A percentile compares a stretch with the other conserved stretches of the same genome.
These are phyloP conservation scores for Kazachstania taianensis DNA, from an alignment of 805 yeast species.

Conservation along the genomic window DNA sequence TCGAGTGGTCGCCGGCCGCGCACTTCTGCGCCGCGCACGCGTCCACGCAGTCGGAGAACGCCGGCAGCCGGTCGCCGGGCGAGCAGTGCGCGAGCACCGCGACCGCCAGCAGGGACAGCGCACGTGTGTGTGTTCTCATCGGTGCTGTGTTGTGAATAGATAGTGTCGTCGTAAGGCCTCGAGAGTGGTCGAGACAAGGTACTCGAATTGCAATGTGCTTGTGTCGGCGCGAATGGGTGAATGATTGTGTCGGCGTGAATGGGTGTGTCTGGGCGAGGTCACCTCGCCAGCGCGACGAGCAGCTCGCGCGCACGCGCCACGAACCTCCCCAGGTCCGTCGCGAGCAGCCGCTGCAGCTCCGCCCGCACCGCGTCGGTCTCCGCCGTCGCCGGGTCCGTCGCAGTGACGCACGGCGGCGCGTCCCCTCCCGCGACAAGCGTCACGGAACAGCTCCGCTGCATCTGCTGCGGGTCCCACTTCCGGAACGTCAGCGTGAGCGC, in stretches of 20 bases:
- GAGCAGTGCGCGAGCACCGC: slow-evolving; percentile 30
- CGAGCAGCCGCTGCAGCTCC: too few species aligned
- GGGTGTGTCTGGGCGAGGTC: too few species aligned
- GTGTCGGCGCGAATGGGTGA: too few species aligned
- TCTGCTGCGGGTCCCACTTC: slow-evolving; percentile 37
- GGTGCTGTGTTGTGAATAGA: too few species aligned
- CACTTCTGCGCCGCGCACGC: slow-evolving; percentile 35
- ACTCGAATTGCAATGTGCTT: too few species aligned
- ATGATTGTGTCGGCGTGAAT: too few species aligned
- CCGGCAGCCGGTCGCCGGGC: slow-evolving; percentile 51
- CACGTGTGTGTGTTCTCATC: too few species aligned
- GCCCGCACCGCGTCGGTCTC: too few species aligned
- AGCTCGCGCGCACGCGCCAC: not conserved
- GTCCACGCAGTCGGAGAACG: slow-evolving; percentile 43
- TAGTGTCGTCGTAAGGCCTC: too few species aligned
- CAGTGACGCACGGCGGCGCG: not conserved
- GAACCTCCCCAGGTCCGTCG: too few species aligned
- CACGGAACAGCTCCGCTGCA: slow-evolving; percentile 34
- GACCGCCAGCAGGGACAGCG: not conserved
- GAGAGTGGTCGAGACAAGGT: too few species aligned
- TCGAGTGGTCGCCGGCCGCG: slow-evolving; percentile 16
- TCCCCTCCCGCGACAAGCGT: slow-evolving; percentile 38
- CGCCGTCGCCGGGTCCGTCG: not conserved
- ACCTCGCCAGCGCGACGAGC: too few species aligned
- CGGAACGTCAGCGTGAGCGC: slow-evolving; percentile 33